Evolutionary conservation across 805 yeast species (phyloP), one percentile per base, ranked within the genome.

Genomic region (Wickerhamomyces rabaulensis): DNA sequence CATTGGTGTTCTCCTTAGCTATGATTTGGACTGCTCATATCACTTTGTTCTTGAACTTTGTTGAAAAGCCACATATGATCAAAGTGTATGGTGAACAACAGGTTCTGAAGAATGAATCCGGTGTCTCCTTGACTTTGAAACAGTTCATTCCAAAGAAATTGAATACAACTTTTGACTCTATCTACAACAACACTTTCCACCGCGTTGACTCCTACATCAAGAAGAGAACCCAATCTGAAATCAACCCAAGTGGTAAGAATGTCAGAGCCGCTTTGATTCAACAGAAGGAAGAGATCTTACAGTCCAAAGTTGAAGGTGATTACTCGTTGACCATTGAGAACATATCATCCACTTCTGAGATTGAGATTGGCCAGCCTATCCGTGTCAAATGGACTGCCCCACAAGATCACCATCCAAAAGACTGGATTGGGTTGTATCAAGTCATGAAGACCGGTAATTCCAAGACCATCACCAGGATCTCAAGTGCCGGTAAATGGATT

Each of bases 371-470:
- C 1, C 62, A 69, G 8, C 78, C 84, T 2, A 73, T 87, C 22
- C 60, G 60, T 19, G 74, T 84, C 4, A 57, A 64, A 19, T 87
- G 86, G 82, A 60, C 63, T 23, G 68, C 82, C 0, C 84, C 87
- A 1, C 66, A 65, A 3, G 49, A 57, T 21, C 80, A 76, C 51
- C 66, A 78, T 16, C 47, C 65, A 0, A 71, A 69, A 39, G 91
- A 85, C 60, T 87, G 95, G 95, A 74, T 87, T 52, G 95, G 94
- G 1, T 63, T 87, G 26, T 87, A 87, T 64, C 76, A 78, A 45
- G 74, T 84, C 9, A 66, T 77, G 22, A 84, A 77, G 50, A 79
- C 87, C 16, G 75, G 80, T 5, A 68, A 69, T 31, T 76, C 82
- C 19, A 71, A 80, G 45, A 71, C 72, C 38, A 72, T 69, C 23